These are phyloP conservation scores for Zygosaccharomyces siamensis DNA, from an alignment of 805 yeast species.

Conservation along the genomic window DNA sequence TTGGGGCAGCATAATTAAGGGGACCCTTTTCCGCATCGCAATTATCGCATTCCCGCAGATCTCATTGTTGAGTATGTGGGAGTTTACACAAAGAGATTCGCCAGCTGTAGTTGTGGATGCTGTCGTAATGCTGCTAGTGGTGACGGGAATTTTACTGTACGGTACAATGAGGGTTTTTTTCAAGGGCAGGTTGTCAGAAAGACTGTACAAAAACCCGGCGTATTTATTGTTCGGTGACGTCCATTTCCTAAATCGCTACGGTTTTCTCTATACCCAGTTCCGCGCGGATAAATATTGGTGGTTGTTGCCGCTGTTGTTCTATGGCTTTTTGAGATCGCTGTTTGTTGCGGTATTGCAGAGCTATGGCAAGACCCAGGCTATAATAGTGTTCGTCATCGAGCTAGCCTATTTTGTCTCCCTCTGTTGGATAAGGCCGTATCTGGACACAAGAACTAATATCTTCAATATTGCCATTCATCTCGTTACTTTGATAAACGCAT, in stretches of 20 bases:
- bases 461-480: constrained; percentile 83
- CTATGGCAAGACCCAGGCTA: constrained; percentile 77
- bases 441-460: constrained; percentile 93
- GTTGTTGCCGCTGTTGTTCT: constrained; percentile 57
- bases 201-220: constrained; percentile 84
- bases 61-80: constrained; percentile 80
- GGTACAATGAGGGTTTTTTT: constrained; percentile 70
- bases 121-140: constrained; percentile 55
- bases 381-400: constrained; percentile 71
- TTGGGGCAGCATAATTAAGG: constrained; percentile 83
- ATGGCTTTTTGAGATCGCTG: constrained; percentile 67
- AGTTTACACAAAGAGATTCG: constrained; percentile 77
- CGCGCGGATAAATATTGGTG: constrained; percentile 85
- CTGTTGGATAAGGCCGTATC: constrained; percentile 76
- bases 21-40: constrained; percentile 78
- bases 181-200: constrained; percentile 68
- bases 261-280: constrained; percentile 87
- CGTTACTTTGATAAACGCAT: constrained; percentile 73
- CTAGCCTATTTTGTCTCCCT: constrained; percentile 59
- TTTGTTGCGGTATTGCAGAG: constrained; percentile 82
- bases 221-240: constrained; percentile 83
- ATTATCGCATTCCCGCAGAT: constrained; percentile 86
- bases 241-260: constrained; percentile 75
- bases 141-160: constrained; percentile 55
- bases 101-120: constrained; percentile 81